Evolutionary conservation across 306 rosid species (phyloP), one percentile per base, ranked within the genome.

Genomic region (Inga leiocalycina): DNA sequence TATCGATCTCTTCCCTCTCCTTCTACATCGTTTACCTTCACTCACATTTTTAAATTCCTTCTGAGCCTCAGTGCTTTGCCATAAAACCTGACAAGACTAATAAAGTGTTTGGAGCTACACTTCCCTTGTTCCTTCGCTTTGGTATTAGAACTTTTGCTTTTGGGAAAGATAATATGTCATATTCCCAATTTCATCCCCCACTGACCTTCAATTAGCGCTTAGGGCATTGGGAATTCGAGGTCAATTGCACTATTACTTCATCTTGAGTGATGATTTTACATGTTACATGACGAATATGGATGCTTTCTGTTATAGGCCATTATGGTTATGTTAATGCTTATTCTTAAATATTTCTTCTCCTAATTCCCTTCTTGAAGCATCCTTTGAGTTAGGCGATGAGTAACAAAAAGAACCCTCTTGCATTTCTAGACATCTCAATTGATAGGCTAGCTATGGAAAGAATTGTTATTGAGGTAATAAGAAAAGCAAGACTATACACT

Each of bases 31-130:
- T 27, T 27, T 27, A 27, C 30, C 30, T 27, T 27, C 30, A 1
- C 30, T 27, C 30, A 27, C 30, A 27, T 27, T 27, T 27, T 27
- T 27, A 27, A 27, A 27, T 27, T 27, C 80, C 93, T 61, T 98
- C 99, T 59, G 90, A 94, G 89, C 98, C 99, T 1, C 84, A 96
- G 90, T 91, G 88, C 72, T 96, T 96, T 74, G 84, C 74, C 27
- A 87, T 92, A 14, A 85, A 92, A 82, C 91, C 99, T 45, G 98
- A 89, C 41, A 85, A 90, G 86, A 19, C 59, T n/a, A n/a, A 11
- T 74, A 97, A 94, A 17, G 69, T 96, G 7, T 30, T 91, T 34
- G 91, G 90, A 74, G 95, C 99, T 71, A 35, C 84, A 20, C 88
- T 96, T 85, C 88, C 97, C 19, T 34, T 96, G 78, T 0, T 94